Percentiles rank a stretch among this genome's conserved stretches.
These are phyloP conservation scores for Aquilaria sinensis DNA, from an alignment of 345 rosid genomes.

Conservation along the genomic window DNA sequence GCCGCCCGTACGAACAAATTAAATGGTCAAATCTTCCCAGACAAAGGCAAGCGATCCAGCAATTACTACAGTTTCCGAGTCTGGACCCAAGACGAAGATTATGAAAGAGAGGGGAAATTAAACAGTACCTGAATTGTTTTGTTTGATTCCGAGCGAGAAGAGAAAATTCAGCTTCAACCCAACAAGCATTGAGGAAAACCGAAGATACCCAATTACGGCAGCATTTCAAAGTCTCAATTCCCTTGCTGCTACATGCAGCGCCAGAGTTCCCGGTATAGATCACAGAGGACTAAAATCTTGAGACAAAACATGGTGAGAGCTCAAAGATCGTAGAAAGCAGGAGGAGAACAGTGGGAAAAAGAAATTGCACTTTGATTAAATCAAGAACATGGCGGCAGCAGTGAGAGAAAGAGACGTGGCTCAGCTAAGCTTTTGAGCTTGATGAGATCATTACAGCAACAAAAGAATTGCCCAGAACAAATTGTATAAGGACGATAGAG, in stretches of 20 bases:
- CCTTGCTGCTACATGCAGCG: not conserved
- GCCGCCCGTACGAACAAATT: slow-evolving; percentile 6
- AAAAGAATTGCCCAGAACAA: not conserved
- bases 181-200: not conserved
- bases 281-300: slow-evolving; percentile 28
- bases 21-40: slow-evolving; percentile 2
- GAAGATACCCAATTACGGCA: slow-evolving; percentile 6
- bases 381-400: too few species aligned
- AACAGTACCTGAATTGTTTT: slow-evolving; percentile 17
- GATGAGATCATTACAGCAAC: not conserved
- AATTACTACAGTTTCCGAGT: slow-evolving; percentile 10
- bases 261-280: not conserved
- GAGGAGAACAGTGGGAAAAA: not conserved
- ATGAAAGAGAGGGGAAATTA: not conserved
- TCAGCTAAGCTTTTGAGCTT: too few species aligned
- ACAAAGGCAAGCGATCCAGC: slow-evolving; percentile 8
- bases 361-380: not conserved
- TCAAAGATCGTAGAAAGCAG: not conserved
- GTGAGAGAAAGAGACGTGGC: too few species aligned
- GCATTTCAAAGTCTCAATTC: not conserved
- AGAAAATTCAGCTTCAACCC: slow-evolving; percentile 6
- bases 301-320: slow-evolving; percentile 26
- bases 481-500: too few species aligned
- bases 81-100: not conserved
- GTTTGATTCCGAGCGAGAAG: not conserved